Base-by-base conservation (phyloP, 1,139 yeast species). In the Geotrichum carabidarum region DNA sequence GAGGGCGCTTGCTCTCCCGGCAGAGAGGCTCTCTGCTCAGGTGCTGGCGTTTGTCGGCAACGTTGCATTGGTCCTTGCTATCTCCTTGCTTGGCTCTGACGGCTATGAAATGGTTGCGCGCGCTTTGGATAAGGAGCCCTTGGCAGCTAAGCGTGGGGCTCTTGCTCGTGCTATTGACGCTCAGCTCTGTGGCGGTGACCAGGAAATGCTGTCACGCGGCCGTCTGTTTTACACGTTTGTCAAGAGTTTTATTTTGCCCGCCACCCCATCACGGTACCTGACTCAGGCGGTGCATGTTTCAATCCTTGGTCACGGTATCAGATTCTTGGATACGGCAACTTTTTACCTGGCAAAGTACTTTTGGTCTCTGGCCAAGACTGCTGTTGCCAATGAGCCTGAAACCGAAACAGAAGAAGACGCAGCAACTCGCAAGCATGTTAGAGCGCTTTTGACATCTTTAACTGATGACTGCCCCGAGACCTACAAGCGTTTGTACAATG, bases 151-250 rank as follows among this genome's bases (percentile, higher is more conserved):
- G 27, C 48, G 56, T 8, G 51, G 54, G 41, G 51, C 59, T 15
- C 48, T 64, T n/a, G 49, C 62, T n/a, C 61, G 68, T 14, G 73
- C 74, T 5, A 64, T 68, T 48, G 74, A 71, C 53, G 66, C 72
- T 12, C 74, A 71, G 60, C 67, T 71, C 8, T 63, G 70, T 51
- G 74, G 74, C 30, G 74, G 74, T 14, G 73, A 70, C 50, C 51
- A 56, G n/a, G 58, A 59, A 9, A 56, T 62, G 56, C 32, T 38
- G 30, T 60, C 63, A 34, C 55, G 58, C 30, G 51, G 55, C 14
- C 58, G 71, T 22, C 58, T 71, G 22, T 48, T 67, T 22, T 59
- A 60, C 43, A 63, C 70, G 34, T 62, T 71, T 48, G 58, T 67
- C 45, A 62, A 65, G 44, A 63, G 70, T 31, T 62, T 66, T 45